Percentiles rank a stretch among this genome's conserved stretches.
Conservation (phyloP, 2,329 filamentous ascomycete genomes). For the Talaromyces sp. region DNA sequence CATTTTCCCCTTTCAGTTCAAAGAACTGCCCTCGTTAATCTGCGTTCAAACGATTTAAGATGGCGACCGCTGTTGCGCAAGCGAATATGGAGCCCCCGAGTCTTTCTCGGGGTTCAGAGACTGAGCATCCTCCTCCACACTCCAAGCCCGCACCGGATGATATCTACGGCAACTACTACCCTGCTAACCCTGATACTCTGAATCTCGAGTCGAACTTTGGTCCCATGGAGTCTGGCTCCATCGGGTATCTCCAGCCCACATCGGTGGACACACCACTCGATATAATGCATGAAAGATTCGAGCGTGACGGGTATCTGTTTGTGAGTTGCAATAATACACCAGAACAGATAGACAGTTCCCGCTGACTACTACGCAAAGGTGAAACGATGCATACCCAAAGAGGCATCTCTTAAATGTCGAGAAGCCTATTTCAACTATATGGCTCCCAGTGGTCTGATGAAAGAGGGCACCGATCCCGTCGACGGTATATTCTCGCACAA, state of each 20-base stretch:
- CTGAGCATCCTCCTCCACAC: too few relatives aligned
- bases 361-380: not conserved
- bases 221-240: conserved; percentile 1
- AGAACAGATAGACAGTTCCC: not conserved
- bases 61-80: too few relatives aligned
- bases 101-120: too few relatives aligned
- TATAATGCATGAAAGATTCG: conserved; percentile 7
- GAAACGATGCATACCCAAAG: conserved; percentile 7
- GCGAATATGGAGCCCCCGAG: too few relatives aligned
- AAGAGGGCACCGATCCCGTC: conserved; percentile 36
- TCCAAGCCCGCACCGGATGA: not conserved
- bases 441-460: conserved; percentile 41
- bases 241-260: conserved; percentile 4
- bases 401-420: conserved; percentile 27
- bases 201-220: conserved; percentile 6
- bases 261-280: conserved; percentile 1
- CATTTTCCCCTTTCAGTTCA: too few relatives aligned
- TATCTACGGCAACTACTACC: conserved; percentile 2
- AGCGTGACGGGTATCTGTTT: conserved; percentile 7
- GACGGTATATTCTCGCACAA: conserved; percentile 45
- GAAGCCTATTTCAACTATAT: conserved; percentile 47
- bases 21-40: too few relatives aligned
- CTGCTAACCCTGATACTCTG: conserved; percentile 1
- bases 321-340: not conserved
- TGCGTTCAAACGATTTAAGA: too few relatives aligned